Evolutionary conservation across 192 early-diverging fungal genomes (phyloP).

Genomic region (Umbelopsis sp.): DNA sequence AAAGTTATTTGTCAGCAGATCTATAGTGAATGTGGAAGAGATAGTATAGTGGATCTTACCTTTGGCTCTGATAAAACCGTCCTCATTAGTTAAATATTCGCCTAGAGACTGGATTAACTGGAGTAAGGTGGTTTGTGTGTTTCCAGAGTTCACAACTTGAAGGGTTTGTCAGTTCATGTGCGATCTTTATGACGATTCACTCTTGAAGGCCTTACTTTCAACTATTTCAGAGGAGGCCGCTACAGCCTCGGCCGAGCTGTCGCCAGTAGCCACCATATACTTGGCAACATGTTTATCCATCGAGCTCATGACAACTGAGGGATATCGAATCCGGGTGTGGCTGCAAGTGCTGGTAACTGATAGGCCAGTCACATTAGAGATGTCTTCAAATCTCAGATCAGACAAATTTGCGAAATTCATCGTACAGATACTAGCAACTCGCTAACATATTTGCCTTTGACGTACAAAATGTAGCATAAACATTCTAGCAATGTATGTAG

Average conservation of each 20-base stretch:
- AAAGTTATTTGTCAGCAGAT: slow-evolving; percentile 6
- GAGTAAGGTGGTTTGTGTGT: slow-evolving; percentile 64
- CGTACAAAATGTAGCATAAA: too few species aligned
- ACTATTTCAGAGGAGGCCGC: slow-evolving; percentile 7
- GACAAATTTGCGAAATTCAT: too few species aligned
- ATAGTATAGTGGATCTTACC: slow-evolving; percentile 44
- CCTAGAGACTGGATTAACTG: slow-evolving; percentile 82
- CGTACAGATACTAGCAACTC: too few species aligned
- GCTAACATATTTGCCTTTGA: too few species aligned
- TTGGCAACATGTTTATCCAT: slow-evolving; percentile 33
- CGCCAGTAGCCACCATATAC: slow-evolving; percentile 33
- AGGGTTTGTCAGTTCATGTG: not conserved
- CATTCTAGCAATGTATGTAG: too few species aligned
- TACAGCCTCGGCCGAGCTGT: slow-evolving; percentile 21
- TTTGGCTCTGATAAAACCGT: slow-evolving; percentile 84
- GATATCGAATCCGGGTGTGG: not conserved
- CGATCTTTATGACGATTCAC: not conserved
- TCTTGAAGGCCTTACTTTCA: slow-evolving; percentile 1
- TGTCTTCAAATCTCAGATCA: too few species aligned
- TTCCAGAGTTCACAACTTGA: slow-evolving; percentile 36
- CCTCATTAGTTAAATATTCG: slow-evolving; percentile 74
- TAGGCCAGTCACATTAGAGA: too few species aligned
- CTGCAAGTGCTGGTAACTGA: too few species aligned
- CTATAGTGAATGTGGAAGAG: not conserved
- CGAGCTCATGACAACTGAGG: slow-evolving; percentile 9